phyloP scores from a whole-genome alignment of 1,284 basidiomycete genomes.

The Fomitopsis schrenkii region DNA sequence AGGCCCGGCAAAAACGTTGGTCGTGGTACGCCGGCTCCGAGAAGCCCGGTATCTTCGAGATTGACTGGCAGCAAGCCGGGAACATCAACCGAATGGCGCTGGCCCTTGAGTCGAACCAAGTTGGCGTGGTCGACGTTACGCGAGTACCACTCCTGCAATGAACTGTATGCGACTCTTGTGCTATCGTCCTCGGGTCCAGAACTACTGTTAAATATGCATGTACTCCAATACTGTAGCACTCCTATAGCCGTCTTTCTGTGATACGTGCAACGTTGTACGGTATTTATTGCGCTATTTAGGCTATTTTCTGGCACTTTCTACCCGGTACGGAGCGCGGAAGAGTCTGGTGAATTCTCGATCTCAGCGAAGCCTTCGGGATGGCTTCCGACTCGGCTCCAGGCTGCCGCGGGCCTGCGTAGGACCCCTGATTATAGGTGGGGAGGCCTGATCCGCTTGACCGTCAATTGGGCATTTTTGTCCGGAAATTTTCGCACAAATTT shows the following conservation, averaged over 20 bases:
- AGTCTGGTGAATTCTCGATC: background rate
- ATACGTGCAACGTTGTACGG: background rate
- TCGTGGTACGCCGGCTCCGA: constrained; percentile 51
- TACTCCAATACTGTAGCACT: background rate
- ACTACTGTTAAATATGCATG: background rate
- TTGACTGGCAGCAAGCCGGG: constrained; percentile 52
- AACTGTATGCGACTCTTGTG: background rate
- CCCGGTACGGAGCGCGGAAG: background rate
- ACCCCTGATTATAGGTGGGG: too few relatives aligned
- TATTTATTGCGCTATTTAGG: background rate
- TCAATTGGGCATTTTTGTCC: too few relatives aligned
- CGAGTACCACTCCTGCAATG: constrained; percentile 35
- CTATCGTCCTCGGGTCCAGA: background rate
- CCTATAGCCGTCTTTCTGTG: background rate
- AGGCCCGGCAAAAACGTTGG: constrained; percentile 48
- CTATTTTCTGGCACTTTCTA: too few relatives aligned
- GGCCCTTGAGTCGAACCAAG: constrained; percentile 49
- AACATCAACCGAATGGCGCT: constrained; percentile 53
- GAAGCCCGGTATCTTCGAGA: constrained; percentile 58
- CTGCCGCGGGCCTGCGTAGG: background rate
- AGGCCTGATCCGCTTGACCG: too few relatives aligned
- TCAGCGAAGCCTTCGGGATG: background rate
- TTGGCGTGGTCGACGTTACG: constrained; percentile 51
- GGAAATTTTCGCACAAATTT: too few relatives aligned
- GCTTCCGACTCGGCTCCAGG: too few relatives aligned